These are phyloP conservation scores for Ilex asprella DNA, from an alignment of 257 asterid species.

Conservation along the genomic window DNA sequence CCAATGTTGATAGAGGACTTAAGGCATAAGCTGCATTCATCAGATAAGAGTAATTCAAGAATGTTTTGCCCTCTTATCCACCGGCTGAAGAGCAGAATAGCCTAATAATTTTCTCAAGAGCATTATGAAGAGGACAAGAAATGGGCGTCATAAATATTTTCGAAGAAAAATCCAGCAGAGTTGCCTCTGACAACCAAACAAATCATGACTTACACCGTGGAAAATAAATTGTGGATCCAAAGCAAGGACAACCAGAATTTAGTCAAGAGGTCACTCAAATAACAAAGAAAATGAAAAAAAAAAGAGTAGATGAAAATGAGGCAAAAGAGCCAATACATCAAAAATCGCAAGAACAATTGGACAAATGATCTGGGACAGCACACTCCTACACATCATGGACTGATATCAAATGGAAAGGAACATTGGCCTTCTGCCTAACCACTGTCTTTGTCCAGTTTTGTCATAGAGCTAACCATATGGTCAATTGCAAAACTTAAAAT, in stretches of 20 bases:
- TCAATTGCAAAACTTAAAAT: no score
- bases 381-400: no score
- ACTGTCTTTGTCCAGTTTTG: no score
- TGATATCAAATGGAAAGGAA: no score
- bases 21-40: constrained; percentile 79
- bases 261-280: not conserved
- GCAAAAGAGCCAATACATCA: not conserved
- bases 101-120: not conserved
- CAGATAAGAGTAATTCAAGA: constrained; percentile 64
- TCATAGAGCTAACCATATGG: no score
- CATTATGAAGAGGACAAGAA: no score
- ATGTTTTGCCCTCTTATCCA: constrained; percentile 32
- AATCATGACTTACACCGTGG: not conserved
- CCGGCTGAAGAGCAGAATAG: constrained; percentile 18
- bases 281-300: not conserved
- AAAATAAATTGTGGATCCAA: not conserved
- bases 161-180: no score
- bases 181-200: no score
- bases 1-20: constrained; percentile 53
- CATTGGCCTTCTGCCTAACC: no score
- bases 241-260: not conserved
- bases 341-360: no score
- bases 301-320: not conserved
- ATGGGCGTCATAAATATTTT: no score
- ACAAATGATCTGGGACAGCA: no score